Evolutionary conservation across 2,329 filamentous ascomycete genomes (phyloP).

Genomic region (Polychaeton citri): DNA sequence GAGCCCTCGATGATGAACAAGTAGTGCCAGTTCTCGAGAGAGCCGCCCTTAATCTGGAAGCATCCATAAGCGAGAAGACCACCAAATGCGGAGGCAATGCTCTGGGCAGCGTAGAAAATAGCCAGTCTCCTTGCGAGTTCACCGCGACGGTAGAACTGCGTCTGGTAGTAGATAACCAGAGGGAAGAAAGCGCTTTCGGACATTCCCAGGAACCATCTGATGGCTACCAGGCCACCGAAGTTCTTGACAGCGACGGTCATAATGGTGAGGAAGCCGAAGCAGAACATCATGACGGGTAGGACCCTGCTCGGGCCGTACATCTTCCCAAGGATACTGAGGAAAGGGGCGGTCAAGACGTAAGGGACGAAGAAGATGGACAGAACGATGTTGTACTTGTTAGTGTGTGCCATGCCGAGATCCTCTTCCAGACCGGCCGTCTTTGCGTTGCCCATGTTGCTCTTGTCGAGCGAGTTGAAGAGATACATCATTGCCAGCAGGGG

Average conservation of each 20-base stretch:
- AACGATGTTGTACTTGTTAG: constrained; percentile 55
- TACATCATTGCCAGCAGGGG: constrained; percentile 49
- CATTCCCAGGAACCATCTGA: constrained; percentile 34
- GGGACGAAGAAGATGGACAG: constrained; percentile 63
- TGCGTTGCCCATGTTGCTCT: constrained; percentile 29
- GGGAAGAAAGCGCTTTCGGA: constrained; percentile 57
- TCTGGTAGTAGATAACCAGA: constrained; percentile 49
- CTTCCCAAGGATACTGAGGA: constrained; percentile 54
- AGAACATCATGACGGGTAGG: constrained; percentile 55
- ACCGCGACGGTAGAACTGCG: constrained; percentile 54
- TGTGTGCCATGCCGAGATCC: constrained; percentile 44
- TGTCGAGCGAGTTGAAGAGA: constrained; percentile 41
- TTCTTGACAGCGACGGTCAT: constrained; percentile 32
- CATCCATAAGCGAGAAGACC: constrained; percentile 47
- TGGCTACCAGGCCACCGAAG: constrained; percentile 23
- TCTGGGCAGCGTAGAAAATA: constrained; percentile 63
- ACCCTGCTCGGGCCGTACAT: constrained; percentile 51
- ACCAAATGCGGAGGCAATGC: constrained; percentile 57
- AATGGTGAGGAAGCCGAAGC: constrained; percentile 53
- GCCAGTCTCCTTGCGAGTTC: constrained; percentile 59
- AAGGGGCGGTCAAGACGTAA: constrained; percentile 56
- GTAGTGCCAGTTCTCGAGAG: constrained; percentile 47
- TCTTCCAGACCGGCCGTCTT: constrained; percentile 33
- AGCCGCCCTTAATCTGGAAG: constrained; percentile 43
- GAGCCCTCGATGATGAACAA: constrained; percentile 50